Conservation (phyloP, 768 basidiomycete species). For the Rhodosporidiobolus sp. region DNA sequence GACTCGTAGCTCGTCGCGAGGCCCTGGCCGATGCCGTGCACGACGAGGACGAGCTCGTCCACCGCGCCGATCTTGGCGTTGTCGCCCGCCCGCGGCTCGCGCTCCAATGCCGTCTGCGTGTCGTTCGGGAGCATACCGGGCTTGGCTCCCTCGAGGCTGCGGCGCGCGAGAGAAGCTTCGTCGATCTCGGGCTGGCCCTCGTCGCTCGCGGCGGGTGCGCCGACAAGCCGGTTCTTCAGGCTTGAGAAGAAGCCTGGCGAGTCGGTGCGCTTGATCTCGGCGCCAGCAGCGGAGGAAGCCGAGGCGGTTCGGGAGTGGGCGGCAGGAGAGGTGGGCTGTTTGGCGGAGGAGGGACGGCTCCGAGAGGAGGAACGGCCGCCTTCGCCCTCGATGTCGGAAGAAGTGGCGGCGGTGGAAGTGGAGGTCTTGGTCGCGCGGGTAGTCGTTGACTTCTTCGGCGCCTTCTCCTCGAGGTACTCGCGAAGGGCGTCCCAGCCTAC, state of each 20-base stretch:
- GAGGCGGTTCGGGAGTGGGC: background rate
- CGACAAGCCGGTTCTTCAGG: slow-evolving; percentile 25
- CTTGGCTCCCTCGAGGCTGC: background rate
- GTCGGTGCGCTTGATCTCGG: slow-evolving; percentile 10
- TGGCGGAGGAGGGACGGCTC: background rate
- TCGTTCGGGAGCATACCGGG: background rate
- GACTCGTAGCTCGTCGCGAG: slow-evolving; percentile 38
- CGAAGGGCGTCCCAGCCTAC: slow-evolving; percentile 29
- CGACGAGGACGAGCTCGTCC: slow-evolving; percentile 42
- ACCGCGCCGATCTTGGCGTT: slow-evolving; percentile 31
- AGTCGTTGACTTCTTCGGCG: slow-evolving; percentile 21
- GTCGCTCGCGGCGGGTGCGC: slow-evolving; percentile 1
- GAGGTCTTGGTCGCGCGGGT: background rate
- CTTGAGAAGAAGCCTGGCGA: slow-evolving; percentile 33
- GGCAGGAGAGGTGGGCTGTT: too few species aligned
- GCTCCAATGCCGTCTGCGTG: slow-evolving; percentile 16
- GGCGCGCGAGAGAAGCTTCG: background rate
- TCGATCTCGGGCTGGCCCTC: background rate
- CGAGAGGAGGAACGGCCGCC: background rate
- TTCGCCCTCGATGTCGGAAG: background rate
- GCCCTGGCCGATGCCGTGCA: slow-evolving; percentile 43
- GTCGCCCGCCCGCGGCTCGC: slow-evolving; percentile 9
- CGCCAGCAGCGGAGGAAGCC: background rate
- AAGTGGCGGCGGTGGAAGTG: background rate
- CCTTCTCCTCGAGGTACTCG: slow-evolving; percentile 18